phyloP scores from a whole-genome alignment of 768 basidiomycete genomes.

The Agrocybe chaxingu region DNA sequence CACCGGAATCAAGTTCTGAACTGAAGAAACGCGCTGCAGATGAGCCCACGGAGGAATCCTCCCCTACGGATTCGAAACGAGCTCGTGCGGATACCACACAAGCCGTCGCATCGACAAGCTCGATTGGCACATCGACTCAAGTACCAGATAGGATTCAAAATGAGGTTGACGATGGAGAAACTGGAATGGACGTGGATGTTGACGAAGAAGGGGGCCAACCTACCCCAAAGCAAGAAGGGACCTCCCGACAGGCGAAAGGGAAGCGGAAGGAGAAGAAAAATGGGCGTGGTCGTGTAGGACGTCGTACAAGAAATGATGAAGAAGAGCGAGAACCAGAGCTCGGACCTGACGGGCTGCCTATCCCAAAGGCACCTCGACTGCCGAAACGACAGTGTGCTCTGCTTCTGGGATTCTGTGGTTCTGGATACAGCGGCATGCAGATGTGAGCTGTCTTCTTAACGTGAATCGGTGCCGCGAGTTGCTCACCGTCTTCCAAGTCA shows the following conservation, averaged over 20 bases:
- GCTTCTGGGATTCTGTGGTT: constrained; percentile 88
- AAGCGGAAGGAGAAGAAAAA: constrained; percentile 35
- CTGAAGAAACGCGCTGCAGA: constrained; percentile 4
- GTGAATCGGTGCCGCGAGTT: background rate
- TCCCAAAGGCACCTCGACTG: constrained; percentile 51
- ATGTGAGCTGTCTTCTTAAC: constrained; percentile 56
- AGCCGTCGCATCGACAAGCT: background rate
- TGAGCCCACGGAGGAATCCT: background rate
- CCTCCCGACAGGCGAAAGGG: constrained; percentile 14
- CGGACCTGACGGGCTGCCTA: constrained; percentile 19
- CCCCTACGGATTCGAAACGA: constrained; percentile 3
- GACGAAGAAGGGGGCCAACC: background rate
- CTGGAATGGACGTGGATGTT: background rate
- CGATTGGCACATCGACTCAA: background rate
- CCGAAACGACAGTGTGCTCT: constrained; percentile 87
- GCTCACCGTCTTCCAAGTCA: constrained; percentile 44
- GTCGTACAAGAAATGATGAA: constrained; percentile 37
- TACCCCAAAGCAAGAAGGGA: background rate
- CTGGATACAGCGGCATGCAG: constrained; percentile 94
- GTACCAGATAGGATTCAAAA: too few relatives aligned
- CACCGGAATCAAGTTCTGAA: background rate
- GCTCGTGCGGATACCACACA: background rate
- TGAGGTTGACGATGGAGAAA: background rate
- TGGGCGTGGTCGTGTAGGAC: constrained; percentile 42
- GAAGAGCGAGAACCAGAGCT: constrained; percentile 20